Evolutionary conservation across 306 rosid species (phyloP).

Genomic region (Rubus parviflorus): DNA sequence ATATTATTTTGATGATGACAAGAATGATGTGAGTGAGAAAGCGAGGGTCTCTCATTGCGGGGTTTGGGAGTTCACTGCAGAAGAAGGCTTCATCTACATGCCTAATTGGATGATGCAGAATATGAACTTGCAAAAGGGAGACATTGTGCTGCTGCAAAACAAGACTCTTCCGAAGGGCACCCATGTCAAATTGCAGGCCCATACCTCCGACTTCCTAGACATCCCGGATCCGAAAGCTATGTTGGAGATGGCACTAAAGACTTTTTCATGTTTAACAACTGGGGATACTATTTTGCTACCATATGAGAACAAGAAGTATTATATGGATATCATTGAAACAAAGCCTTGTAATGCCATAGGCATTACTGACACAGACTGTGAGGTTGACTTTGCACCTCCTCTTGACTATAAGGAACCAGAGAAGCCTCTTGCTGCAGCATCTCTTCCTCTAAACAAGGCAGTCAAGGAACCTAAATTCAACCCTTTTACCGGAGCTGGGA

Average conservation of each 20-base stretch:
- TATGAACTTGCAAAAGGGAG: constrained; percentile 4
- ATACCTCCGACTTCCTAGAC: constrained; percentile 9
- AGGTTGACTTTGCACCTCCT: constrained; percentile 24
- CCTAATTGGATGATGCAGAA: constrained; percentile 25
- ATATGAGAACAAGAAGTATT: neutral
- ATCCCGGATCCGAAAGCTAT: constrained; percentile 14
- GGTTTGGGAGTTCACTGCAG: constrained; percentile 24
- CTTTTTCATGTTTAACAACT: constrained; percentile 16
- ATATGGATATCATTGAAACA: constrained; percentile 9
- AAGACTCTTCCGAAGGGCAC: constrained; percentile 11
- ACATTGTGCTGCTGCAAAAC: neutral
- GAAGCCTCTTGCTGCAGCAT: neutral
- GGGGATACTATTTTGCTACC: constrained; percentile 18
- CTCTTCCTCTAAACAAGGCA: neutral
- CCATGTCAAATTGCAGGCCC: constrained; percentile 17
- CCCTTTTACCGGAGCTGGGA: constrained; percentile 2
- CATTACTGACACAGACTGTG: constrained; percentile 16
- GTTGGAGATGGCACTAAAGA: constrained; percentile 7
- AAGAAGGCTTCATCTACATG: constrained; percentile 9
- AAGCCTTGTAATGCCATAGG: constrained; percentile 14
- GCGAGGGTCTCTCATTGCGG: constrained; percentile 11
- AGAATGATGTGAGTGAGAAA: neutral
- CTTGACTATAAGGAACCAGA: constrained; percentile 11
- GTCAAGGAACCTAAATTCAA: constrained; percentile 7
- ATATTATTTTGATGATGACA: neutral